Conservation (phyloP, 306 rosid genomes). For the Vicia sativa region DNA sequence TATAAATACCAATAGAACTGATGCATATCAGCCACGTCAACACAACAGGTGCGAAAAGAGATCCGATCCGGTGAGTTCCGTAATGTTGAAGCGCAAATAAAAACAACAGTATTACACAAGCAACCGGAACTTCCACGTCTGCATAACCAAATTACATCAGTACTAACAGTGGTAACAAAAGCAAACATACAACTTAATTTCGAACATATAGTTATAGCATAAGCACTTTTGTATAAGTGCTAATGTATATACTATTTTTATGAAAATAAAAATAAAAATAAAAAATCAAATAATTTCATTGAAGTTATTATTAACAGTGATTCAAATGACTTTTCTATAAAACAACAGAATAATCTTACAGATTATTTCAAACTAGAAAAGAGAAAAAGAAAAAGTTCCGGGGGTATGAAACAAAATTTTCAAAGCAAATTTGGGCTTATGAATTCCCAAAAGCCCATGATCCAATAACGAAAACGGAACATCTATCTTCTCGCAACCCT, state of each 20-base stretch:
- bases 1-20: slow-evolving; percentile 82
- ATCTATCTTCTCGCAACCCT: no score
- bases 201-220: not conserved
- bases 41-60: slow-evolving; percentile 89
- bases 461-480: no score
- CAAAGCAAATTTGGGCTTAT: no score
- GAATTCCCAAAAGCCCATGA: no score
- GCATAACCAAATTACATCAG: slow-evolving; percentile 46
- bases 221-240: not conserved
- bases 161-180: not conserved
- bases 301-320: slow-evolving; percentile 8
- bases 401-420: no score
- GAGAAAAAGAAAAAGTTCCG: slow-evolving; percentile 41
- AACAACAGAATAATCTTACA: slow-evolving; percentile 9
- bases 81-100: slow-evolving; percentile 90
- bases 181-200: not conserved
- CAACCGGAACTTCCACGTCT: slow-evolving; percentile 93
- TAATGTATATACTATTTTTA: not conserved
- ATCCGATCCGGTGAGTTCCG: slow-evolving; percentile 87
- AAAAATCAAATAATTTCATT: no score
- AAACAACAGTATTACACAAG: slow-evolving; percentile 76
- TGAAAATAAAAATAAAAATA: not conserved
- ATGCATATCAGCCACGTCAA: slow-evolving; percentile 89
- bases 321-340: slow-evolving; percentile 32
- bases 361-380: not conserved